Evolutionary conservation across 2,329 filamentous ascomycete genomes (phyloP), one percentile per base, ranked within the genome.

Genomic region (Colletotrichum sp.): DNA sequence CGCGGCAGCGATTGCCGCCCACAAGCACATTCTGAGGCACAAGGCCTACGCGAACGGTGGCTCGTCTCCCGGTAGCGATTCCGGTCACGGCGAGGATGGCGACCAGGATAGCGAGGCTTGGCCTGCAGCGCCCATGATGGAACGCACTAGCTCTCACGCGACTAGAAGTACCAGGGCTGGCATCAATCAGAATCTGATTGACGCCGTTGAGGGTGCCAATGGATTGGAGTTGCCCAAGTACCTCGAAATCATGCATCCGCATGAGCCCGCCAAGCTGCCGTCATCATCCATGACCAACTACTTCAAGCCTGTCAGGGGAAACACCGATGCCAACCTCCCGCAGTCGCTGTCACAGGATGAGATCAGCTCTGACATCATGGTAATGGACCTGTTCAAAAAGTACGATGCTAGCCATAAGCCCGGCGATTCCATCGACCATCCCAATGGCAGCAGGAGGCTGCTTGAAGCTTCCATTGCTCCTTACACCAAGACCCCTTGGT

Each of bases 71-170:
- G 89, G 90, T 57, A 91, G 89, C 78, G 89, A 90, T 64, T 88
- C 87, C 18, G 89, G 88, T 73, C 88, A 89, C 72, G 87, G 87
- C 12, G 89, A 90, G 72, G 86, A 88, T 44, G 87, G 87, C 4
- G 87, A 89, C 49, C 86, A 88, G 18, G 89, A 88, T 52, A 86
- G 85, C 30, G 88, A 90, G 68, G 86, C 86, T 7, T 83, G 84
- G 16, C 85, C 85, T 1, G 87, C 89, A 7, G 91, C 90, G 2
- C 87, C 88, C 16, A 86, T 86, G 69, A 93, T 93, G 92, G 92
- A 93, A 82, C 89, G 92, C 39, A 90, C 92, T 77, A 88, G 90
- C 15, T 93, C 92, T 12, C 92, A 93, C 76, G 90, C 90, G 15
- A 93, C 92, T 21, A 87, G 92, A 59, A 93, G 91, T 83, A 93